These are phyloP conservation scores for Quercus berberidifolia DNA, from an alignment of 306 rosid species.

Conservation along the genomic window DNA sequence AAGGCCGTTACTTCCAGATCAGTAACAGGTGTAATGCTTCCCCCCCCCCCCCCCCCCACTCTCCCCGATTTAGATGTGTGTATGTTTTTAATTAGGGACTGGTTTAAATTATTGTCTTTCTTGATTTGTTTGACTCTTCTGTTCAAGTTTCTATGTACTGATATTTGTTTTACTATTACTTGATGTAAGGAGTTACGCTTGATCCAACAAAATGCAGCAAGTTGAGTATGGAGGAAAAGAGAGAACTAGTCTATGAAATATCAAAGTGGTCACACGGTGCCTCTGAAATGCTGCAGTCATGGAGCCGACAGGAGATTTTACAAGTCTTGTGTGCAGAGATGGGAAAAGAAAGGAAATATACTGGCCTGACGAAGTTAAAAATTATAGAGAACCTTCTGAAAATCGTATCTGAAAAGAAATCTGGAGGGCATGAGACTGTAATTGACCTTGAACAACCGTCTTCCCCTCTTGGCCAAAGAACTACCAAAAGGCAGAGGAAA, in stretches of 20 bases:
- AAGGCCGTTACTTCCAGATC: neutral
- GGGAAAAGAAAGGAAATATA: slow-evolving; percentile 99
- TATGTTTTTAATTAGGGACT: slow-evolving; percentile 6
- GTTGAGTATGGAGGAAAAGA: slow-evolving; percentile 79
- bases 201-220: slow-evolving; percentile 61
- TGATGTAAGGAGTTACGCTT: slow-evolving; percentile 43
- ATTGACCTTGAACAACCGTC: slow-evolving; percentile 52
- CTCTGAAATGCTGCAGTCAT: slow-evolving; percentile 74
- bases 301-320: slow-evolving; percentile 97
- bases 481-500: slow-evolving; percentile 86
- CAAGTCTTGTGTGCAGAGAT: slow-evolving; percentile 93
- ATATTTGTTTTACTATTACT: slow-evolving; percentile 17
- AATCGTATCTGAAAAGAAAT: slow-evolving; percentile 83
- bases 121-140: neutral
- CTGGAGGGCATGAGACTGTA: slow-evolving; percentile 40
- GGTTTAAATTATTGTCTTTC: neutral
- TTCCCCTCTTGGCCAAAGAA: slow-evolving; percentile 58
- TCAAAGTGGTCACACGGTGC: slow-evolving; percentile 78
- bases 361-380: slow-evolving; percentile 91
- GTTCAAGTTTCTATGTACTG: slow-evolving; percentile 11
- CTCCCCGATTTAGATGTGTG: no score
- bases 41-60: no score
- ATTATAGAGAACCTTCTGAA: slow-evolving; percentile 89
- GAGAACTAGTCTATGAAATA: slow-evolving; percentile 82
- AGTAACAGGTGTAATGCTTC: neutral